Conservation (phyloP, 2,329 filamentous ascomycete genomes). For the Fusarium aywerte region DNA sequence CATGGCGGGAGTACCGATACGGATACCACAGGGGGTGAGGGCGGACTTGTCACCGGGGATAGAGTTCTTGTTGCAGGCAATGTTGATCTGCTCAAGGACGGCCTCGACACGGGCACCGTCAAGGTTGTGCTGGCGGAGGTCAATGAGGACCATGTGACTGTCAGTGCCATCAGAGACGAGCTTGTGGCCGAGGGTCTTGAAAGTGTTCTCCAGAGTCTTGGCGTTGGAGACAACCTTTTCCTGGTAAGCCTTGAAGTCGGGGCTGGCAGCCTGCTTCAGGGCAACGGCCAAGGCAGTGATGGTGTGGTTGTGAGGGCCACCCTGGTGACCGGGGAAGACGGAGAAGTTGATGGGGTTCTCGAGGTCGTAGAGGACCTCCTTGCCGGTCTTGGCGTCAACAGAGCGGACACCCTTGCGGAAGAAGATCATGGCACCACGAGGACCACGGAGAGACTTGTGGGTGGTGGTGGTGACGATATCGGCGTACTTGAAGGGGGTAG, state of each 20-base stretch:
- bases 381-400: conserved; percentile 88
- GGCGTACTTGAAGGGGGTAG: conserved; percentile 89
- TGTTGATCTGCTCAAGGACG: conserved; percentile 97
- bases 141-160: conserved; percentile 96
- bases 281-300: conserved; percentile 97
- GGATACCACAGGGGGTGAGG: conserved; percentile 91
- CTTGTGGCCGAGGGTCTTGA: conserved; percentile 91
- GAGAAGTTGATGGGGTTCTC: conserved; percentile 98
- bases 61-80: conserved; percentile 99
- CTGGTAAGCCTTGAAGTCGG: conserved; percentile 95
- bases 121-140: conserved; percentile 86
- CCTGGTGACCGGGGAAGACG: conserved; percentile 98
- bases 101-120: conserved; percentile 96
- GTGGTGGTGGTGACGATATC: conserved; percentile 99
- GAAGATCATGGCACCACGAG: conserved; percentile 99
- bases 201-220: conserved; percentile 85
- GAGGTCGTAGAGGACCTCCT: conserved; percentile 90
- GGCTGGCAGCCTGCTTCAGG: conserved; percentile 88
- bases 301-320: conserved; percentile 99
- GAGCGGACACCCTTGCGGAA: conserved; percentile 96
- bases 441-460: conserved; percentile 98
- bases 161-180: conserved; percentile 96
- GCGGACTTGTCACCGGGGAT: conserved; percentile 98
- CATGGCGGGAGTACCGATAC: conserved; percentile 98
- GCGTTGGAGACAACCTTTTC: conserved; percentile 92